Percentiles rank a stretch among this genome's conserved stretches.
Conservation (phyloP, 768 basidiomycete genomes). For the Psilocybe azurescens region DNA sequence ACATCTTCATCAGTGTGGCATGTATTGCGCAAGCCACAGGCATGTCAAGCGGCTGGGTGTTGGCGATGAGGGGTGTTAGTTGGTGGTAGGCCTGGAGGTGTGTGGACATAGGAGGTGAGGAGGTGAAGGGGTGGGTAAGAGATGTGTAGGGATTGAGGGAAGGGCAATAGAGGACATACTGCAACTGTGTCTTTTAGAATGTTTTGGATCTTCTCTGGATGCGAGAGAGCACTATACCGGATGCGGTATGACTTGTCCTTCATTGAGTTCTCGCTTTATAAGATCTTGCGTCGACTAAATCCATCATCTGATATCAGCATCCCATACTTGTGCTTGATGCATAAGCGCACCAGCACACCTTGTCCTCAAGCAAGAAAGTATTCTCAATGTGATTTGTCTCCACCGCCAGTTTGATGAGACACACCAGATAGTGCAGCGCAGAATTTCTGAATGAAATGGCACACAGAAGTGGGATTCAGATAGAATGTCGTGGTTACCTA, state of each 20-base stretch:
- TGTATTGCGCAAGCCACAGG: slow-evolving; percentile 33
- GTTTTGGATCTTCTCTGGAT: slow-evolving; percentile 26
- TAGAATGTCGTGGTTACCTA: slow-evolving; percentile 28
- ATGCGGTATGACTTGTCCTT: slow-evolving; percentile 19
- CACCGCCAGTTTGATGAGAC: slow-evolving; percentile 29
- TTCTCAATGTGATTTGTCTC: slow-evolving; percentile 35
- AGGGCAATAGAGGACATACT: slow-evolving; percentile 20
- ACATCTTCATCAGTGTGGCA: slow-evolving; percentile 31
- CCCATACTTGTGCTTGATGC: not conserved
- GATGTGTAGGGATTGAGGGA: not conserved
- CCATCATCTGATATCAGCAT: not conserved
- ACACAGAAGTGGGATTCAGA: slow-evolving; percentile 45
- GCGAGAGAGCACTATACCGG: slow-evolving; percentile 25
- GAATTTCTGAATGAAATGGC: slow-evolving; percentile 67
- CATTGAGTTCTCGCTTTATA: slow-evolving; percentile 24
- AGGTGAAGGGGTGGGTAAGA: not conserved
- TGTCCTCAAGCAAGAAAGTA: slow-evolving; percentile 13
- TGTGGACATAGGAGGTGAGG: not conserved
- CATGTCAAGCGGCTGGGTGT: slow-evolving; percentile 15
- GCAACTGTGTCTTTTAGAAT: slow-evolving; percentile 33
- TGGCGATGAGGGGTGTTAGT: slow-evolving; percentile 15
- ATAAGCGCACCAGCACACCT: not conserved
- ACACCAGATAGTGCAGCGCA: slow-evolving; percentile 55
- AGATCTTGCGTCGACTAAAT: slow-evolving; percentile 27
- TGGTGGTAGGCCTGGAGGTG: slow-evolving; percentile 25